Evolutionary conservation across 2,329 filamentous ascomycete genomes (phyloP).

Genomic region (Fusarium sp.): DNA sequence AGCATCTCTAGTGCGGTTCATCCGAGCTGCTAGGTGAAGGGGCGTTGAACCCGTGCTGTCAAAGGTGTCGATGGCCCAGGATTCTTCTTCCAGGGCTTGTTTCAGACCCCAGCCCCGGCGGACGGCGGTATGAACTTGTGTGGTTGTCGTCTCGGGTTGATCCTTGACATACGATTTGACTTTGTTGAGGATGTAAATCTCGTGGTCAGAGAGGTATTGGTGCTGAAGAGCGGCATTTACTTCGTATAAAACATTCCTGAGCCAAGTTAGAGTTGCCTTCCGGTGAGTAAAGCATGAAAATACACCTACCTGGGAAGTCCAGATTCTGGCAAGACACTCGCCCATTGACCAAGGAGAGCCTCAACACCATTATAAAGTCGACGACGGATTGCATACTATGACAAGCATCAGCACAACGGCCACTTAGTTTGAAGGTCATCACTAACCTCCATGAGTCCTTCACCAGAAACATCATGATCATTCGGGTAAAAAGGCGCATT

Average conservation of each 20-base stretch:
- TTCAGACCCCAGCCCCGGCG: not conserved
- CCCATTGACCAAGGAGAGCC: conserved; percentile 11
- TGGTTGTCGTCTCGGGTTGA: not conserved
- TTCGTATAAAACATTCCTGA: not conserved
- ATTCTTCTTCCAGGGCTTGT: conserved; percentile 10
- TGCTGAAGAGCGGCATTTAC: not conserved
- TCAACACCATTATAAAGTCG: not conserved
- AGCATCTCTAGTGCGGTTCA: not conserved
- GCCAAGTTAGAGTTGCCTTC: accelerated
- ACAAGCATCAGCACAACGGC: not conserved
- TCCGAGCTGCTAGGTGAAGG: accelerated
- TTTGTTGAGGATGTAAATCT: not conserved
- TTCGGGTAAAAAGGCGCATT: not conserved
- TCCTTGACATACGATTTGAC: not conserved
- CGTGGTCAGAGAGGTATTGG: accelerated
- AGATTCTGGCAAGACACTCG: not conserved
- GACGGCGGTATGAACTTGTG: conserved; percentile 8
- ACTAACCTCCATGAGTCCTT: conserved; percentile 22
- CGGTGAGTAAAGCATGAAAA: accelerated
- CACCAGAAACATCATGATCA: not conserved
- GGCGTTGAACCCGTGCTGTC: not conserved
- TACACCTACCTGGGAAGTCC: conserved; percentile 10
- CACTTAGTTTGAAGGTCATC: accelerated
- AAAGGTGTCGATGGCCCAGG: conserved; percentile 15
- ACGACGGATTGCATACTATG: accelerated